Evolutionary conservation across 176 grass and related monocot species (phyloP), one percentile per base, ranked within the genome.

Genomic region (bread wheat (Triticum aestivum)): DNA sequence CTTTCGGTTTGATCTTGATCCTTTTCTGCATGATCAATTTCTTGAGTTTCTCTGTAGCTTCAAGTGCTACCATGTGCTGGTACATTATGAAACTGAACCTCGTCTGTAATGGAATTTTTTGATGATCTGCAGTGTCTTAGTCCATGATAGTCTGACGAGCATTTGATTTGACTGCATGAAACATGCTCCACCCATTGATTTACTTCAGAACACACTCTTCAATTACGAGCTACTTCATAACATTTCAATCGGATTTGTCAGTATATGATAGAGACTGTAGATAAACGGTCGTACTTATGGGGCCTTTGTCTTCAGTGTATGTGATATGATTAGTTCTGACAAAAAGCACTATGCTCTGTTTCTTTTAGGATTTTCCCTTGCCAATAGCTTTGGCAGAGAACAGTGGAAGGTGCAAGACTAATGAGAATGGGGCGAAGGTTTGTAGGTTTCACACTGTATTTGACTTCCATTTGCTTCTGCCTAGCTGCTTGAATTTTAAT

Each of bases 321-420:
- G 4, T 45, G 66, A 1, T 83, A 14, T 4, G 4, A 58, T 34
- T 83, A n/a, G 39, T 79, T 79, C n/a, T 23, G 64, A 88, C 86
- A n/a, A 12, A 51, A 80, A 76, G 33, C 18, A 38, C 18, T 27
- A 34, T 73, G 47, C 44, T 88, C 21, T 84, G 34, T 13, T 82
- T 59, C 26, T 92, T 64, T 63, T 82, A 96, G 97, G 94, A 93
- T 82, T 91, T 79, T 56, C 74, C 79, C 14, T 85, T 94, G 82
- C 94, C 94, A 62, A 78, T 96, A 79, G 90, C 90, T 70, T 87
- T 99, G 77, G 92, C 96, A 27, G 92, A 99, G 87, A 96, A 99
- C 84, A 96, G 92, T 58, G 92, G 97, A 86, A 94, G 92, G 89
- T 99, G 94, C 97, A 99, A 94, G 62, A 85, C 92, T 75, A 96